These are phyloP conservation scores for Puccinia triticina DNA, from an alignment of 1,284 basidiomycete genomes.

Conservation along the genomic window DNA sequence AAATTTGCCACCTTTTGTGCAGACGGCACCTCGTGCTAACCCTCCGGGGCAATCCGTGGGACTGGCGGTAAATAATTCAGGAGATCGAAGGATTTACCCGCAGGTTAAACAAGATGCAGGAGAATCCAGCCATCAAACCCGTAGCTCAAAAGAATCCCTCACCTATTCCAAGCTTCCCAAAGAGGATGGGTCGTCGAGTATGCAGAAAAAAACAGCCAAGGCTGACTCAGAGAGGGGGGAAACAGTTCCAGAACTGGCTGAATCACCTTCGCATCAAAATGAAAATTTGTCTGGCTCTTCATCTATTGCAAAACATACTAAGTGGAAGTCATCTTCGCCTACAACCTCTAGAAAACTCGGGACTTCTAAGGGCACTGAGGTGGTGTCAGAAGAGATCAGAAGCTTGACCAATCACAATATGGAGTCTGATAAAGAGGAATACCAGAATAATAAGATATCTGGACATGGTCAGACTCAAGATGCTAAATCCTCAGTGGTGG, in stretches of 20 bases:
- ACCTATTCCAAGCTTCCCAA: neutral
- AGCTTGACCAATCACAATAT: neutral
- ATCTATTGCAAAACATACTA: neutral
- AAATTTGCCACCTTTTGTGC: neutral
- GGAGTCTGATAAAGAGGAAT: neutral
- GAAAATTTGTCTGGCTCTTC: neutral
- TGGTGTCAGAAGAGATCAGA: neutral
- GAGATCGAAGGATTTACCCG: neutral
- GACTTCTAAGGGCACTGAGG: neutral
- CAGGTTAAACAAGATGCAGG: neutral
- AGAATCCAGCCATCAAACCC: neutral
- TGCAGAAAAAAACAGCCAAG: neutral
- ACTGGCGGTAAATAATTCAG: neutral
- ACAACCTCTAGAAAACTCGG: neutral
- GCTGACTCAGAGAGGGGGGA: neutral
- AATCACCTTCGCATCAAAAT: neutral
- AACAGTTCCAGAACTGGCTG: neutral
- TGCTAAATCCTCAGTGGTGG: no score
- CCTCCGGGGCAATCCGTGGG: neutral
- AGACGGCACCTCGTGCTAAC: neutral
- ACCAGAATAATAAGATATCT: neutral
- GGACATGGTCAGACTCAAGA: neutral
- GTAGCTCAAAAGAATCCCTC: neutral
- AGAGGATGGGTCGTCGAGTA: neutral
- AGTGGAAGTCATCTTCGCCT: neutral